phyloP scores from a whole-genome alignment of 768 basidiomycete genomes.

The Suillus occidentalis region DNA sequence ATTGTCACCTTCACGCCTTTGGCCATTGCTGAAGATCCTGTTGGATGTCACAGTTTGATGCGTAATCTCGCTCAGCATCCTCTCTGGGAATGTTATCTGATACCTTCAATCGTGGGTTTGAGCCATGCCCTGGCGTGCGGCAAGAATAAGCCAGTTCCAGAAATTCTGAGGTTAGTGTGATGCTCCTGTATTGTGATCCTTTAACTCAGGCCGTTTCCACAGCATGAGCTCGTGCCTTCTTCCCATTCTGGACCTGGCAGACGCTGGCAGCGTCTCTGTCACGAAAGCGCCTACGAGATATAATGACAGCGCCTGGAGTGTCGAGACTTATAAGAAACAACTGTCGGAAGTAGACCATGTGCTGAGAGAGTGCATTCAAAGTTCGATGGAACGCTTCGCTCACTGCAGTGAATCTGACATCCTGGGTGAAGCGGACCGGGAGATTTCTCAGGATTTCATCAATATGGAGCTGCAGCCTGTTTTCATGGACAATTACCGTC shows the following conservation, averaged over 20 bases:
- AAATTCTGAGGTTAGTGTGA: background rate
- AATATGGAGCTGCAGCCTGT: slow-evolving; percentile 62
- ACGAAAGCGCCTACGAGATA: slow-evolving; percentile 47
- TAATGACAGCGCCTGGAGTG: slow-evolving; percentile 22
- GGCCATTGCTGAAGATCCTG: slow-evolving; percentile 55
- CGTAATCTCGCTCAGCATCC: slow-evolving; percentile 56
- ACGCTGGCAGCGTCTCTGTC: slow-evolving; percentile 56
- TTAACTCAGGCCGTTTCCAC: slow-evolving; percentile 7
- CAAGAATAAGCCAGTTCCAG: slow-evolving; percentile 14
- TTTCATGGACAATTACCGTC: slow-evolving; percentile 60
- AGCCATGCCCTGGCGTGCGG: slow-evolving; percentile 15
- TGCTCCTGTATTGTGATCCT: background rate
- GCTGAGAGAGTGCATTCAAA: slow-evolving; percentile 41
- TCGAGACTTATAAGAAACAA: background rate
- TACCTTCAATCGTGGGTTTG: slow-evolving; percentile 63
- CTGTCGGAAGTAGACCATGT: slow-evolving; percentile 30
- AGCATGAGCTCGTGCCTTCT: slow-evolving; percentile 14
- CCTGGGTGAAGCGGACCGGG: slow-evolving; percentile 40
- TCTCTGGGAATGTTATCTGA: slow-evolving; percentile 66
- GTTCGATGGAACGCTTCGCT: slow-evolving; percentile 18
- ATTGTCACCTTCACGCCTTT: slow-evolving; percentile 68
- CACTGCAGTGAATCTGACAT: slow-evolving; percentile 35
- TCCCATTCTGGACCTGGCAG: slow-evolving; percentile 35
- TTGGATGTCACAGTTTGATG: slow-evolving; percentile 49
- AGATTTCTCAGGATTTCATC: slow-evolving; percentile 49